Base-by-base conservation (phyloP, 1,139 yeast genomes). In the Hansenula sp. region DNA sequence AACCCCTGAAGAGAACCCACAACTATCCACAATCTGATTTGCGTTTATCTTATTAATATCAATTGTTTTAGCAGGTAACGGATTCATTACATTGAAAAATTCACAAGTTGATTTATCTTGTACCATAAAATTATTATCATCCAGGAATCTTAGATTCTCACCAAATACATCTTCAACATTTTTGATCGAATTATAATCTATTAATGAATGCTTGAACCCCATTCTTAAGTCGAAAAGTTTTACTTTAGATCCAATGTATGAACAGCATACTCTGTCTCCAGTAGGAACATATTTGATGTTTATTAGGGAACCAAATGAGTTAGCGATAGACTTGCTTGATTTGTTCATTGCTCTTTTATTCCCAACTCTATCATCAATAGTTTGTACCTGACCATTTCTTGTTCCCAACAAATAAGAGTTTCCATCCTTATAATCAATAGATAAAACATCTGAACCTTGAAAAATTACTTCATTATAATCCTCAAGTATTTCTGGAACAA, bases 291-390 rank as follows among this genome's bases (percentile, higher is more conserved):
- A 32, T 15, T 43, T 41, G 1, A 45, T 29, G 17, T 47, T 53
- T 1, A 48, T 49, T 3, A 56, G 30, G 4, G 56, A 39, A 18
- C 43, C 25, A 16, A 9, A 21, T 21, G 25, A 21, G 25, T 21
- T 21, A n/a, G n/a, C n/a, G n/a, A n/a, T 21, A 21, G 25, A 21
- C 25, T 11, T 18, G 3, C 4, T 32, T 3, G 31, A 16, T 6
- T 12, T 34, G 15, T 42, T 24, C 13, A 7, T 11, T 28, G 25
- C 17, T 12, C 24, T 10, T 25, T 25, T 32, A 15, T 30, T 30
- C 12, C 37, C 30, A 5, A 38, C 33, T 16, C 59, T 44, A 9
- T 27, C 28, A 44, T 57, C 60, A 52, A 54, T 45, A 2, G 44
- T n/a, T 24, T 35, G 43, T 3, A 55, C 21, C 1, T 31, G 13